Percentiles rank a stretch among this genome's conserved stretches.
Evolutionary conservation across 805 yeast genomes (phyloP).

Genomic region (Metschnikowia koreensis): DNA sequence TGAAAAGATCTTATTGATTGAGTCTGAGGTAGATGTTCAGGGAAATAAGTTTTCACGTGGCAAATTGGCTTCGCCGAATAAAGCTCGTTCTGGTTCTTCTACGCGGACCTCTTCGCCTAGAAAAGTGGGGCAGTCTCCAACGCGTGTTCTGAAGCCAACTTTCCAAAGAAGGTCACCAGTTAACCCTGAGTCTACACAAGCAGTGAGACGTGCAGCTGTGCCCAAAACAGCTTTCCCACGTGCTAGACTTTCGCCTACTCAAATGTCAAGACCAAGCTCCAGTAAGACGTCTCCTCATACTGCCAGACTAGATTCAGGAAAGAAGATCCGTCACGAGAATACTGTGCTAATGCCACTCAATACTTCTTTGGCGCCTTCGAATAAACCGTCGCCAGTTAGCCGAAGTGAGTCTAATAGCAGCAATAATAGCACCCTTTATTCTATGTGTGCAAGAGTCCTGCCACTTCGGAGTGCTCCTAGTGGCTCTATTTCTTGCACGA

Average conservation of each 20-base stretch:
- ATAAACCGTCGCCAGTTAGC: background rate
- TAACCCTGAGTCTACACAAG: background rate
- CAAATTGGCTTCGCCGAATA: slow-evolving; percentile 10
- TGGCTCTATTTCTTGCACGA: background rate
- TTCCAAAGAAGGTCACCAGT: background rate
- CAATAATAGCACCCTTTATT: slow-evolving; percentile 16
- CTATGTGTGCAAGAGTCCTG: slow-evolving; percentile 18
- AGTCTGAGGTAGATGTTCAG: slow-evolving; percentile 15
- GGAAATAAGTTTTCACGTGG: slow-evolving; percentile 8
- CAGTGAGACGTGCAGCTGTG: background rate
- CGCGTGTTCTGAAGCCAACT: slow-evolving; percentile 8
- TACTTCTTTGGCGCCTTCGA: slow-evolving; percentile 2
- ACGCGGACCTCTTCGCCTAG: slow-evolving; percentile 13
- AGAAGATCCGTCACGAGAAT: background rate
- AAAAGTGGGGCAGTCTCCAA: slow-evolving; percentile 10
- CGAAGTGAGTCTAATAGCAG: background rate
- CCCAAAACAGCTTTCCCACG: background rate
- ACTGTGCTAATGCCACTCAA: slow-evolving; percentile 5
- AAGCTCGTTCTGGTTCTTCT: background rate
- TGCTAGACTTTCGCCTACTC: slow-evolving; percentile 3
- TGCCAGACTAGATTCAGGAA: background rate
- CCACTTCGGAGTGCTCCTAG: slow-evolving; percentile 10
- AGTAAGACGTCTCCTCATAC: background rate
- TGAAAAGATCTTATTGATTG: slow-evolving; percentile 35
- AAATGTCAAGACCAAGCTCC: background rate